Evolutionary conservation across 352 stramenopile species (phyloP), one percentile per base, ranked within the genome.

Genomic region (Thalassiosira exigua): DNA sequence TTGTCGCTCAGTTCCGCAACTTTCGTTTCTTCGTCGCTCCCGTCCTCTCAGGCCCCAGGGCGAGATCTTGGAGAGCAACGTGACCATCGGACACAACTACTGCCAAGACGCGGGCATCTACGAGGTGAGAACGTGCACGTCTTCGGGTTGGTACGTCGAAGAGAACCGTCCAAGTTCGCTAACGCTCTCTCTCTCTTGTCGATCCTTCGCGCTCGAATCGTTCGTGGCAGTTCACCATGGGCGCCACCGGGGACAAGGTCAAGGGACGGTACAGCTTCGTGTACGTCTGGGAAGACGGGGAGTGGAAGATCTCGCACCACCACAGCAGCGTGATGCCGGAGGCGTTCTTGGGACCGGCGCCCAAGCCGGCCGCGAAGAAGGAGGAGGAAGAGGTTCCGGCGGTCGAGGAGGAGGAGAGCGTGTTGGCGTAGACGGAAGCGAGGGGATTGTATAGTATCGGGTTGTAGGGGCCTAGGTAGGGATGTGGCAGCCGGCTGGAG

Each of bases 291-390:
- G 80, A 87, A 41, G 65, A 73, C 65, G 83, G 78, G 26, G 19
- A 86, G 53, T 90, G 83, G 83, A 90, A 87, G 42, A 90, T 90
- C 56, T 62, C 65, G 5, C 84, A 88, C 46, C 84, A 90, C 58
- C 80, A 90, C 61, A 81, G 72, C 22, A 81, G 64, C 9, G 66
- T 81, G 3, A 89, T 90, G 84, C 84, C 84, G 3, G 84, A 90
- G 67, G 52, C 54, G 1, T 75, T 69, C 54, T 29, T 75, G 19
- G 67, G 56, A 46, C 41, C 39, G 14, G 26, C 67, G 14, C 56
- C 67, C 14, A 75, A 75, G 54, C 56, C 53, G 46, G 56, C 46
- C 30, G 48, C 61, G 2, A 57, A 57, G 27, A 51, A 54, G 39
- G 44, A 70, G 57, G 26, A 68, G 12, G 44, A 58, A 19, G 22